phyloP scores from a whole-genome alignment of 306 rosid species.

The Inga oerstediana region DNA sequence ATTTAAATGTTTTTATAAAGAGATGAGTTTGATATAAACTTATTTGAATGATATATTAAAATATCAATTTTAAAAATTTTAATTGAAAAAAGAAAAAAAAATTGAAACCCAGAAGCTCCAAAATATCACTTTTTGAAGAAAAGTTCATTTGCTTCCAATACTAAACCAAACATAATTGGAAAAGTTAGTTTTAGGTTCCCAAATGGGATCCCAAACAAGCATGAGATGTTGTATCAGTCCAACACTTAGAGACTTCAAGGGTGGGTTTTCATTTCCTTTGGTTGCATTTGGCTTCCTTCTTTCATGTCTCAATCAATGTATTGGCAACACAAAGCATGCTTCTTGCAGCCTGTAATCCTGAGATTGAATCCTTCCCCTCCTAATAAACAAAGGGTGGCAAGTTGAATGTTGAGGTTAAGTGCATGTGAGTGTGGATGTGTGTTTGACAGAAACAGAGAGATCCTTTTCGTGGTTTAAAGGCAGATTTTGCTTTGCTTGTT shows the following conservation, averaged over 20 bases:
- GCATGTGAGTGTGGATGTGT: constrained; percentile 14
- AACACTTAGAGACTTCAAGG: neutral
- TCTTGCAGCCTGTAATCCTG: neutral
- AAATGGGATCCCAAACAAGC: too few species aligned
- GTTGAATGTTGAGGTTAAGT: constrained; percentile 31
- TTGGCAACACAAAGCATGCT: neutral
- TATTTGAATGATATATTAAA: too few species aligned
- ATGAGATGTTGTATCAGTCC: too few species aligned
- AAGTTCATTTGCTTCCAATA: too few species aligned
- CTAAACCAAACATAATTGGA: too few species aligned
- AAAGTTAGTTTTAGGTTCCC: too few species aligned
- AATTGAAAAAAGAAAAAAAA: too few species aligned
- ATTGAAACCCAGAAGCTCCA: too few species aligned
- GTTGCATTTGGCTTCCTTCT: neutral
- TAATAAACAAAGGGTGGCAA: constrained; percentile 23
- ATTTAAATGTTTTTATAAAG: too few species aligned
- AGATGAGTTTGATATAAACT: too few species aligned
- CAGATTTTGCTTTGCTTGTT: constrained; percentile 54
- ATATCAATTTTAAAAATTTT: too few species aligned
- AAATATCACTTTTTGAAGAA: too few species aligned
- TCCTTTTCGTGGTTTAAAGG: constrained; percentile 54
- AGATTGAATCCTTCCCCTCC: neutral
- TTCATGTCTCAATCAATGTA: neutral
- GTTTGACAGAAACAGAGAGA: constrained; percentile 28
- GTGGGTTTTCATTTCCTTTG: neutral